phyloP scores from a whole-genome alignment of 2,329 filamentous ascomycete genomes.

The Aureobasidium sp. region DNA sequence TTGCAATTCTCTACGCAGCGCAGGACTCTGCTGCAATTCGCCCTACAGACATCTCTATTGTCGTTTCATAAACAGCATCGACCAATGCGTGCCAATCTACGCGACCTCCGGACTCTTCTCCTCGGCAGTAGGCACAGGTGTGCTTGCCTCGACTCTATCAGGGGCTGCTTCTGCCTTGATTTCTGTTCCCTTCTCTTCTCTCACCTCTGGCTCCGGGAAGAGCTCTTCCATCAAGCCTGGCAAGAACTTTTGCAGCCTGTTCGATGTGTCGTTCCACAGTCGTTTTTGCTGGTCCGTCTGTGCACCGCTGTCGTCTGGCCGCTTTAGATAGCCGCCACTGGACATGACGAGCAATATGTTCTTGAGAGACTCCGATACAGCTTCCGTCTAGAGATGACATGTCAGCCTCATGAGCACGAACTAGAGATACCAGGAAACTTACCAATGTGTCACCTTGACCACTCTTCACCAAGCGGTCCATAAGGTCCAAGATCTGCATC shows the following conservation, averaged over 20 bases:
- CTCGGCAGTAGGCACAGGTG: neutral
- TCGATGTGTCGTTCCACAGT: conserved; percentile 55
- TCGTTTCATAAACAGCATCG: neutral
- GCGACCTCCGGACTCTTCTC: neutral
- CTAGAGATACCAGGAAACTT: neutral
- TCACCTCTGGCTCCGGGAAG: conserved; percentile 41
- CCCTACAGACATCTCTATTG: neutral
- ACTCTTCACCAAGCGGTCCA: conserved; percentile 94
- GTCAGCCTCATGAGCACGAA: neutral
- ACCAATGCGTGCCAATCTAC: neutral
- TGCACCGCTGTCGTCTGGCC: conserved; percentile 44
- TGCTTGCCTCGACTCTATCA: neutral
- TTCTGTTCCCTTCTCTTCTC: neutral
- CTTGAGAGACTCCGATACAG: conserved; percentile 89
- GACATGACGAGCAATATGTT: conserved; percentile 95
- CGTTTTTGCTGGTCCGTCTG: conserved; percentile 37
- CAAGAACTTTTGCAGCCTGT: conserved; percentile 51
- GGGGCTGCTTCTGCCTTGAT: neutral
- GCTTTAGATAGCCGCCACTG: conserved; percentile 73
- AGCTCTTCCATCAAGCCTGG: conserved; percentile 51
- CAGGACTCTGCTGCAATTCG: no score
- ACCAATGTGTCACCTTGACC: conserved; percentile 59
- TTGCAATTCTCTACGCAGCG: no score
- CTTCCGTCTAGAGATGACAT: conserved; percentile 63
- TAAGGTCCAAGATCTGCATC: conserved; percentile 84